Conservation (phyloP, 495 filamentous ascomycete species). For the Xylaria cubensis region DNA sequence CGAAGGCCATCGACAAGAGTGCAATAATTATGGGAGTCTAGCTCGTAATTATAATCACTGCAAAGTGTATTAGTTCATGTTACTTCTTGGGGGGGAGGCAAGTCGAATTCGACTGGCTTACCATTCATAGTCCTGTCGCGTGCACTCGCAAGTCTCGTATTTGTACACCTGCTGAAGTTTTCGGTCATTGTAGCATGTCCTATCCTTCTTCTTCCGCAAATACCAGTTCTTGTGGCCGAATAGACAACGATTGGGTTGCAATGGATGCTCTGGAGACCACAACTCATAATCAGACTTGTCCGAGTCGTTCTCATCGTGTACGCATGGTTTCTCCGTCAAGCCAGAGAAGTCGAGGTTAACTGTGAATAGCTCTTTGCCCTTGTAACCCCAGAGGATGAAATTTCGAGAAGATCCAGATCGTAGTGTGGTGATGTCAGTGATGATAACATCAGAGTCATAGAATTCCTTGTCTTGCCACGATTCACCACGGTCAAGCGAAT, state of each 20-base stretch:
- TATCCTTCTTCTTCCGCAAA: slow-evolving; percentile 78
- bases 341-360: slow-evolving; percentile 89
- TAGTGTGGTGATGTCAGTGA: slow-evolving; percentile 83
- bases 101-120: slow-evolving; percentile 48
- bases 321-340: slow-evolving; percentile 71
- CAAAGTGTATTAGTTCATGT: slow-evolving; percentile 25
- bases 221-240: slow-evolving; percentile 93
- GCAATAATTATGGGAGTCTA: slow-evolving; percentile 76
- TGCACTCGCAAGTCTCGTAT: slow-evolving; percentile 79
- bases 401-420: slow-evolving; percentile 87
- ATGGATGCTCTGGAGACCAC: slow-evolving; percentile 83
- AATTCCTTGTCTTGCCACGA: slow-evolving; percentile 80
- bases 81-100: not conserved
- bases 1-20: slow-evolving; percentile 71
- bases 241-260: slow-evolving; percentile 76
- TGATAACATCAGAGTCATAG: slow-evolving; percentile 67
- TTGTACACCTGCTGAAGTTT: slow-evolving; percentile 71
- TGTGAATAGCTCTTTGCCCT: slow-evolving; percentile 62
- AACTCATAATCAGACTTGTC: slow-evolving; percentile 74
- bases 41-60: slow-evolving; percentile 94
- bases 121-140: slow-evolving; percentile 91
- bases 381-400: slow-evolving; percentile 86
- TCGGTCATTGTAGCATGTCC: slow-evolving; percentile 79
- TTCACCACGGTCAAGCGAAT: slow-evolving; percentile 78
- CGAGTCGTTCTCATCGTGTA: slow-evolving; percentile 66